phyloP scores from a whole-genome alignment of 2,329 filamentous ascomycete genomes.

The Berkeleyomyces rouxiae region DNA sequence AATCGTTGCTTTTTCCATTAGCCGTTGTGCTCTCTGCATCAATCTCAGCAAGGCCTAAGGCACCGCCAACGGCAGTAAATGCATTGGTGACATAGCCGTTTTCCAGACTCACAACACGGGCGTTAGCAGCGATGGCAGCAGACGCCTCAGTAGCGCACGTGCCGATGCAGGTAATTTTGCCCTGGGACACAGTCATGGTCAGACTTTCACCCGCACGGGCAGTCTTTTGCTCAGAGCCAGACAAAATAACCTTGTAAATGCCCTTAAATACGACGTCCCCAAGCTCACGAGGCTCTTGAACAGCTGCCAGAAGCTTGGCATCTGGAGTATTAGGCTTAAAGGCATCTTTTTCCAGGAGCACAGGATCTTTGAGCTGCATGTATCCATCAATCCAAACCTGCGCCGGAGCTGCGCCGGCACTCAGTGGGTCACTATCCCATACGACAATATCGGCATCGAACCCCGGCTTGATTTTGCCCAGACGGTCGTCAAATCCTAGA shows the following conservation, averaged over 20 bases:
- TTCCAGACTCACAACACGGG: slow-evolving; percentile 22
- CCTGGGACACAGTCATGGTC: slow-evolving; percentile 35
- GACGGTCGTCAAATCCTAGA: slow-evolving; percentile 37
- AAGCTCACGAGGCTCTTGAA: slow-evolving; percentile 25
- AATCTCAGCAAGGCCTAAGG: slow-evolving; percentile 47
- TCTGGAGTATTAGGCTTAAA: slow-evolving; percentile 25
- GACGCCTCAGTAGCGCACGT: slow-evolving; percentile 30
- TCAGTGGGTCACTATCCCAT: slow-evolving; percentile 47
- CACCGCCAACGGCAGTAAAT: slow-evolving; percentile 43
- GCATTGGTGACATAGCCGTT: slow-evolving; percentile 45
- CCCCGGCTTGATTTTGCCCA: slow-evolving; percentile 45
- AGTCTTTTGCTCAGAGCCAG: slow-evolving; percentile 10
- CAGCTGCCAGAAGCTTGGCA: slow-evolving; percentile 24
- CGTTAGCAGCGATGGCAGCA: slow-evolving; percentile 17
- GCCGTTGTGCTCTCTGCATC: slow-evolving; percentile 38
- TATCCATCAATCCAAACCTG: slow-evolving; percentile 49
- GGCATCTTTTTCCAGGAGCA: slow-evolving; percentile 36
- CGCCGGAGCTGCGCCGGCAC: slow-evolving; percentile 39
- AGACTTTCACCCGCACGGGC: slow-evolving; percentile 18
- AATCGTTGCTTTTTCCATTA: slow-evolving; percentile 32
- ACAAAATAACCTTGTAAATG: slow-evolving; percentile 22
- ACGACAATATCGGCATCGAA: slow-evolving; percentile 45
- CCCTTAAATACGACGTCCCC: slow-evolving; percentile 38
- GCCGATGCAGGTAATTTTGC: slow-evolving; percentile 41
- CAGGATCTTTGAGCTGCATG: slow-evolving; percentile 36